Evolutionary conservation across 164 flowering plant genomes (phyloP), one percentile per base, ranked within the genome.

Genomic region (Vitis labrusca): DNA sequence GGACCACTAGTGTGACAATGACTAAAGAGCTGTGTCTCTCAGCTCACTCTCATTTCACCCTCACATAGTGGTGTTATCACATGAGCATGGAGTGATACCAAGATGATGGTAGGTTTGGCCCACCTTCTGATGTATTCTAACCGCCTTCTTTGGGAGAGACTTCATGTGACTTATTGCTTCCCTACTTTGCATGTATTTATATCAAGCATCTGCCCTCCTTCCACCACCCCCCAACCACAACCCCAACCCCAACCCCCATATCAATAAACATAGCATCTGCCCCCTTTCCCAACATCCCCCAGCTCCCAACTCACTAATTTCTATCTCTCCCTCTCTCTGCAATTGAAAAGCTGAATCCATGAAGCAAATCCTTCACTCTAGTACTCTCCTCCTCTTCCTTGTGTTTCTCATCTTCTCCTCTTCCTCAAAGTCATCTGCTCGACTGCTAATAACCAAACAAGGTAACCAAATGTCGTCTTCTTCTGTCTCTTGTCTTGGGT

Each of bases 111-210:
- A 54, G 59, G 49, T 64, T 61, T 51, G 67, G 57, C 68, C 73
- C 74, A 76, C 71, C 54, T 52, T 44, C 7, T 72, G 66, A 70
- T 66, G 71, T 64, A 17, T 37, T 71, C 37, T 11, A 57, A 66
- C 64, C 56, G 75, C 65, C 64, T 75, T 52, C 61, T 70, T 78
- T 74, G 37, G 52, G 52, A 52, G 16, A 10, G 29, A 3, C 30
- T 74, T 71, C 75, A 76, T 69, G 78, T 74, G 79, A 70, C 65
- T 64, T 13, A 57, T 73, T 54, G 56, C 13, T 44, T 23, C 30
- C 48, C 52, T 30, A 27, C 61, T 66, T 64, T 74, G 73, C 75
- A 69, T 77, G 74, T 84, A 80, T 84, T 73, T 80, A 78, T 67
- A 73, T 66, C 58, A 66, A 32, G 8, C 66, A 63, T 73, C 65